Evolutionary conservation across 1,139 yeast species (phyloP), one percentile per base, ranked within the genome.

Genomic region (Magnusiomyces suaveolens): DNA sequence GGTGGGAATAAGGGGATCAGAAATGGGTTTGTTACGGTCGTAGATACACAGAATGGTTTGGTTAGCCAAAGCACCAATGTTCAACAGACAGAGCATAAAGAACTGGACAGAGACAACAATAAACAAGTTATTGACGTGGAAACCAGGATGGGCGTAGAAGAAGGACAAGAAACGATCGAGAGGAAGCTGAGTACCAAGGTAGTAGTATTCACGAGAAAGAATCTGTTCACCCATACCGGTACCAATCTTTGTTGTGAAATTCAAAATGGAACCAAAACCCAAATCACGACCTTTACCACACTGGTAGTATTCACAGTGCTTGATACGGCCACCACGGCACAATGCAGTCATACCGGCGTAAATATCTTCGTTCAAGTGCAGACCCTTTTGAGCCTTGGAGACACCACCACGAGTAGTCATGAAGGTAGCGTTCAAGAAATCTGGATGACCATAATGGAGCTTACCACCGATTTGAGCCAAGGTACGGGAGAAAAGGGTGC

Each of bases 201-300:
- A 85, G 65, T 80, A 87, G 64, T 88, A 87, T 63, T 88, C 96
- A 60, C 96, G 72, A 3, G 95, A 87, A 18, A 88, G 69, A 65
- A 87, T 76, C 63, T 88, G 96, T 64, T 88, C 96, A 0, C 96
- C 96, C 96, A 88, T 88, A 0, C 96, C 96, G 46, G 95, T 90
- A 0, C 96, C 96, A 63, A 88, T 87, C 64, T 88, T 88, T 0
- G 92, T 82, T 0, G 95, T 87, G 66, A 88, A 88, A 63, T 87
- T 87, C 58, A 87, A 72, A 52, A 88, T 86, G 0, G 96, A 84
- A 0, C 86, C 83, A 68, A 88, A 88, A 0, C 96, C 96, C 44
- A 88, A 72, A 69, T 88, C 96, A 59, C 96, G 73, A 0, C 96
- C 96, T 66, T 88, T 88, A 0, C 96, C 96, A 70, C 96, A 88